These are phyloP conservation scores for Dactylellina haptotyla DNA, from an alignment of 2,329 filamentous ascomycete species.

Conservation along the genomic window DNA sequence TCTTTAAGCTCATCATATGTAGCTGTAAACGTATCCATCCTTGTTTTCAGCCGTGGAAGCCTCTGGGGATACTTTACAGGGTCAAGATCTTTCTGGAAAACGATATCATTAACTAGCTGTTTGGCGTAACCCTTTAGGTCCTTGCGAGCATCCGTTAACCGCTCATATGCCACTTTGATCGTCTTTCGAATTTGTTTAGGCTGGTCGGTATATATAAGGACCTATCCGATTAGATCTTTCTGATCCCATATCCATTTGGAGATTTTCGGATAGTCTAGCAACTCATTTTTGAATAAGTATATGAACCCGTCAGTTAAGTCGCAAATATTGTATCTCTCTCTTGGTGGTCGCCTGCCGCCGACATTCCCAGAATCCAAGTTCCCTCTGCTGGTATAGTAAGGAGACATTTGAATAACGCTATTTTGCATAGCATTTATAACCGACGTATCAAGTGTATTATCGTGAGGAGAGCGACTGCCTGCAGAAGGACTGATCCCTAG, in stretches of 20 bases:
- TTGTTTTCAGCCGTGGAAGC: not conserved
- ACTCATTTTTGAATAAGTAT: constrained; percentile 23
- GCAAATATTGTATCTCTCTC: constrained; percentile 32
- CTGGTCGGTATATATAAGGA: constrained; percentile 13
- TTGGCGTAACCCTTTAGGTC: not conserved
- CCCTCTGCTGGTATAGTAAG: constrained; percentile 17
- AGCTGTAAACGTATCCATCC: not conserved
- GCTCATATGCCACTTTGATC: not conserved
- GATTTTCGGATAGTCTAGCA: constrained; percentile 7
- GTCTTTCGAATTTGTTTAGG: constrained; percentile 13
- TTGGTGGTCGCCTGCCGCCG: constrained; percentile 3
- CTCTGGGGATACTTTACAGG: constrained; percentile 18
- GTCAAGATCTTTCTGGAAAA: constrained; percentile 4
- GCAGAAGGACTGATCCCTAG: not conserved
- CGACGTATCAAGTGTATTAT: constrained; percentile 31
- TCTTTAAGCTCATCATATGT: not conserved
- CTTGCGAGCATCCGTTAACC: not conserved
- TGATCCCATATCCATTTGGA: constrained; percentile 31
- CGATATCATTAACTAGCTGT: not conserved
- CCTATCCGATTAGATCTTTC: constrained; percentile 12
- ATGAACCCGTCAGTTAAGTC: constrained; percentile 17
- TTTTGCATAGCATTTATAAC: constrained; percentile 16
- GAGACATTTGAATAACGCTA: constrained; percentile 4
- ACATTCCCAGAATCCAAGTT: constrained; percentile 4
- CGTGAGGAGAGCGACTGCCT: constrained; percentile 2